A percentile compares a stretch with the other conserved stretches of the same genome.
Evolutionary conservation across 768 basidiomycete species (phyloP).

Genomic region (Amanita inopinata): DNA sequence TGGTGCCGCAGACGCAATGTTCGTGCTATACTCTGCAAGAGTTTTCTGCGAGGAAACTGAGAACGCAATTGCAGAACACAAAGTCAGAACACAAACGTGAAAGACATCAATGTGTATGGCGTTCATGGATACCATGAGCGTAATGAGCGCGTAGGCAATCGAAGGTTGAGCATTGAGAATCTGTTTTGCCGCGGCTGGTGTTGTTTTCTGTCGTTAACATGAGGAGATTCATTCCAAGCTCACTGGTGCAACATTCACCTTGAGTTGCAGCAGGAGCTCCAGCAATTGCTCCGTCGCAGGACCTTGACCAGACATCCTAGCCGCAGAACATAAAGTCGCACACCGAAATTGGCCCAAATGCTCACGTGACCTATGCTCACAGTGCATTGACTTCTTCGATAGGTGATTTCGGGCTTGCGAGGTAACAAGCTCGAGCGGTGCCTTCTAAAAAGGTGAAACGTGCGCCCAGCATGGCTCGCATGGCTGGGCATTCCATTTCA

Average conservation of each 20-base stretch:
- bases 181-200: conserved; percentile 54
- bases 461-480: no score
- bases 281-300: conserved; percentile 57
- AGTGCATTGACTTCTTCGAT: no score
- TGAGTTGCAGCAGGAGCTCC: conserved; percentile 68
- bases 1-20: conserved; percentile 17
- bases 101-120: conserved; percentile 68
- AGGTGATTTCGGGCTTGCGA: no score
- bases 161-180: conserved; percentile 68
- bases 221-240: not conserved
- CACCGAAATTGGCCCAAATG: conserved; percentile 2
- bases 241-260: conserved; percentile 27
- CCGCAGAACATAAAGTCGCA: not conserved
- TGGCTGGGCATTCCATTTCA: no score
- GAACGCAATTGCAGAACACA: conserved; percentile 6
- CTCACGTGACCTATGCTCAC: not conserved
- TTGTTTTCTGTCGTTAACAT: conserved; percentile 48
- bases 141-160: conserved; percentile 69
- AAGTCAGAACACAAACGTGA: conserved; percentile 35
- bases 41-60: conserved; percentile 38
- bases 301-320: conserved; percentile 45
- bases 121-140: conserved; percentile 70
- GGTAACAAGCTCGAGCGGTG: no score
- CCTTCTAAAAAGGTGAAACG: no score
- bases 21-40: conserved; percentile 40